Percentiles rank a stretch among this genome's conserved stretches.
Evolutionary conservation across 2,329 filamentous ascomycete genomes (phyloP).

Genomic region (Hymenotorrendiella dingleyae): DNA sequence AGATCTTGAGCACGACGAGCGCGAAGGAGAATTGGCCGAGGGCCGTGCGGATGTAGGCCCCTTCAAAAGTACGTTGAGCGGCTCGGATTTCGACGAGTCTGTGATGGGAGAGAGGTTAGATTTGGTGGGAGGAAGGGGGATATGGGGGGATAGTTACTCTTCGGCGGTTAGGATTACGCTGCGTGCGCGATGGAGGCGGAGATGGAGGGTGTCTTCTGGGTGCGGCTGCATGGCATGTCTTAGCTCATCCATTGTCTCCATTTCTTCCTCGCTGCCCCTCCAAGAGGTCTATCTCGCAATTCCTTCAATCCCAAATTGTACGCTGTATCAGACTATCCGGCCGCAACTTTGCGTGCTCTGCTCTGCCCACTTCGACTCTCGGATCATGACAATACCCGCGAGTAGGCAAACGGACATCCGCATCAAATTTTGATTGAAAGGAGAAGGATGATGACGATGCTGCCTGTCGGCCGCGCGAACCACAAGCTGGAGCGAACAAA

Average conservation of each 20-base stretch:
- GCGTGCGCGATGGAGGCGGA: conserved; percentile 77
- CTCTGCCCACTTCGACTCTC: no score
- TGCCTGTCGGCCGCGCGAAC: no score
- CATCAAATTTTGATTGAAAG: no score
- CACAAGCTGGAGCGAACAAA: no score
- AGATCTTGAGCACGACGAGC: conserved; percentile 91
- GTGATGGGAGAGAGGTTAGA: not conserved
- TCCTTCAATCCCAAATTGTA: no score
- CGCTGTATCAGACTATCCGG: no score
- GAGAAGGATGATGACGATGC: no score
- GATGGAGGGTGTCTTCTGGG: conserved; percentile 67
- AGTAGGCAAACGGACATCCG: no score
- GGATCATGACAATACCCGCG: no score
- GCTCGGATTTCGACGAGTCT: conserved; percentile 86
- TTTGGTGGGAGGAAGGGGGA: conserved; percentile 2
- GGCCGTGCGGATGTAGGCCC: conserved; percentile 91
- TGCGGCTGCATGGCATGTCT: conserved; percentile 43
- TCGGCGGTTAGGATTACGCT: conserved; percentile 74
- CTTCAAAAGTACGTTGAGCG: conserved; percentile 93
- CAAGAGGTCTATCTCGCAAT: not conserved
- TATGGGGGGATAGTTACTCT: conserved; percentile 40
- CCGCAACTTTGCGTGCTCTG: no score
- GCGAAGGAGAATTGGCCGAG: conserved; percentile 94
- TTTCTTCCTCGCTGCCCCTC: not conserved
- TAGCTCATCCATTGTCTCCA: conserved; percentile 2